Evolutionary conservation across 2,329 filamentous ascomycete genomes (phyloP), one percentile per base, ranked within the genome.

Genomic region (Fusarium sublunatum): DNA sequence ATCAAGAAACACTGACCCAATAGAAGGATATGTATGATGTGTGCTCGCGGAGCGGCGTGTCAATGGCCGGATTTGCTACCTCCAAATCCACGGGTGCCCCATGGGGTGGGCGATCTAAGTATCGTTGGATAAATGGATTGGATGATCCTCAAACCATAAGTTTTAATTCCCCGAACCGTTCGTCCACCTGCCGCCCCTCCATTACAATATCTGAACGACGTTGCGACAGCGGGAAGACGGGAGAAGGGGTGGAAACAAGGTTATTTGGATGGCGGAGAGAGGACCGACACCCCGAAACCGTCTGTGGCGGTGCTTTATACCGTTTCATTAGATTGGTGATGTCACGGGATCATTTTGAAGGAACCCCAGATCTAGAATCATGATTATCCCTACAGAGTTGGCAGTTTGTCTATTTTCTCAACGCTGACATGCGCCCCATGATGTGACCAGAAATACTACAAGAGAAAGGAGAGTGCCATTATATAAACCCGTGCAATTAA

Each of bases 81-180:
- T 59, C 29, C 22, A 35, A 39, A 39, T 60, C 38, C 57, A 59
- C 47, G 57, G 57, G 55, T 32, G 42, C 59, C 54, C 40, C 9
- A 26, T 44, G 53, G 48, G 56, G 54, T 22, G 54, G 59, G 56
- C 53, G 54, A 39, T 9, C 11, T 38, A 9, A 19, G 35, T 34
- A 29, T 45, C 34, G 31, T 28, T 19, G 19, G 19, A 15, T 22
- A 11, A 19, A 25, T 29, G 35, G 26, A 24, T 25, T 29, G 11
- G 25, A 25, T 10, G 12, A 15, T 24, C 25, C 19, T 26, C n/a
- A 52, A 52, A 46, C 10, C 31, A 31, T 52, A 47, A 25, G 8
- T 35, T 47, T 38, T 48, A 26, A 48, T 48, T 52, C 42, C 47
- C 49, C 49, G 49, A 52, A 13, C 36, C 36, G 22, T 39, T 39